phyloP scores from a whole-genome alignment of 345 rosid species.

The Fremontodendron californicum region DNA sequence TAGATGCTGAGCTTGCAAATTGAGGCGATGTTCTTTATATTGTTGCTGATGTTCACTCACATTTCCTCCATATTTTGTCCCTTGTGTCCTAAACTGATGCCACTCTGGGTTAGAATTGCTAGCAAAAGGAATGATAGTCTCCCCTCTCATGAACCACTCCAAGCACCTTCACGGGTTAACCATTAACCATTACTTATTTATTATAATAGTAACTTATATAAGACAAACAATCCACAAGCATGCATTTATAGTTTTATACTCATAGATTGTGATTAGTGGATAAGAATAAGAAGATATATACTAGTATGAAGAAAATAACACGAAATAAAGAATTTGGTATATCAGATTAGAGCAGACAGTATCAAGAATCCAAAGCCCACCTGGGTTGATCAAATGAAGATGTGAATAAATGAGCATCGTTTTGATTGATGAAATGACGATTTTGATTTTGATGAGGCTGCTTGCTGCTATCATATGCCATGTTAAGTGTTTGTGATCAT shows the following conservation, averaged over 20 bases:
- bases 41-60: conserved; percentile 17
- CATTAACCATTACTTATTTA: conserved; percentile 1
- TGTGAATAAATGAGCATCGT: conserved; percentile 22
- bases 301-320: not conserved
- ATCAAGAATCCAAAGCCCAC: conserved; percentile 23
- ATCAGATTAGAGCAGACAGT: not conserved
- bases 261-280: not conserved
- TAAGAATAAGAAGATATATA: not conserved
- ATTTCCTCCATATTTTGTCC: conserved; percentile 17
- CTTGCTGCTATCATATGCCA: conserved; percentile 14
- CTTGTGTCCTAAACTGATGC: conserved; percentile 31
- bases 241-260: not conserved
- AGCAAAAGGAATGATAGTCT: conserved; percentile 27
- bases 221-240: conserved; percentile 6
- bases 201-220: conserved; percentile 5
- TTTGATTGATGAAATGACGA: conserved; percentile 29
- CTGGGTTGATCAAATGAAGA: conserved; percentile 50
- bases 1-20: conserved; percentile 29
- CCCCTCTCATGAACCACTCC: conserved; percentile 75
- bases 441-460: conserved; percentile 29
- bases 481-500: conserved; percentile 11
- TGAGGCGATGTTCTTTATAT: conserved; percentile 25
- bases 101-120: conserved; percentile 38
- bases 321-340: not conserved
- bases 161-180: conserved; percentile 52